A percentile compares a stretch with the other conserved stretches of the same genome.
phyloP scores from a whole-genome alignment of 2,329 filamentous ascomycete species.

The Apiospora rasikravindrae region DNA sequence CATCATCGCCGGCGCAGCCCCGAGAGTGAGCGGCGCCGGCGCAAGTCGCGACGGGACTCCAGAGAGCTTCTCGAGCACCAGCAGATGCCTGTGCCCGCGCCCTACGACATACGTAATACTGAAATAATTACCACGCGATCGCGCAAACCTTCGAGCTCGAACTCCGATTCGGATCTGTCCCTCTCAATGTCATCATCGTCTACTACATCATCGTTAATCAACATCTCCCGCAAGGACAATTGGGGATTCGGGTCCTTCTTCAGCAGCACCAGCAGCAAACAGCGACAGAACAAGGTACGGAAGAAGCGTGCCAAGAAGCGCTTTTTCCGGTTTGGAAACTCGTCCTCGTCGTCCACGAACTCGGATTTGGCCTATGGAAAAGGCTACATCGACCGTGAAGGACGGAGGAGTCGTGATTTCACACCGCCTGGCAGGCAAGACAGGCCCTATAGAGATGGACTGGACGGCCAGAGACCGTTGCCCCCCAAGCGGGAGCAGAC shows the following conservation, averaged over 20 bases:
- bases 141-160: slow-evolving; percentile 41
- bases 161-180: slow-evolving; percentile 21
- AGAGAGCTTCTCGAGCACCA: slow-evolving; percentile 43
- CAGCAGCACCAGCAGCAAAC: slow-evolving; percentile 59
- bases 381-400: slow-evolving; percentile 55
- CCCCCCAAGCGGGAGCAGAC: slow-evolving; percentile 47
- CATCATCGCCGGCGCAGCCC: slow-evolving; percentile 61
- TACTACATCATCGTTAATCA: slow-evolving; percentile 64
- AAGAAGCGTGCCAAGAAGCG: slow-evolving; percentile 54
- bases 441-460: slow-evolving; percentile 24
- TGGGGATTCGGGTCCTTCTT: slow-evolving; percentile 69
- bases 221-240: slow-evolving; percentile 64
- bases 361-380: slow-evolving; percentile 71
- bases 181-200: slow-evolving; percentile 52
- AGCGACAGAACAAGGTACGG: slow-evolving; percentile 46
- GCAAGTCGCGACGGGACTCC: slow-evolving; percentile 48
- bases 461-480: slow-evolving; percentile 29
- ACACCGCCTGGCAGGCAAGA: slow-evolving; percentile 33
- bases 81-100: slow-evolving; percentile 30
- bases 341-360: slow-evolving; percentile 71
- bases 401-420: slow-evolving; percentile 39
- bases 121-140: slow-evolving; percentile 34
- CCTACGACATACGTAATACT: slow-evolving; percentile 28
- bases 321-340: slow-evolving; percentile 65
- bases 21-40: slow-evolving; percentile 59